Evolutionary conservation across 495 filamentous ascomycete genomes (phyloP).

Genomic region (Annulohypoxylon bovei): DNA sequence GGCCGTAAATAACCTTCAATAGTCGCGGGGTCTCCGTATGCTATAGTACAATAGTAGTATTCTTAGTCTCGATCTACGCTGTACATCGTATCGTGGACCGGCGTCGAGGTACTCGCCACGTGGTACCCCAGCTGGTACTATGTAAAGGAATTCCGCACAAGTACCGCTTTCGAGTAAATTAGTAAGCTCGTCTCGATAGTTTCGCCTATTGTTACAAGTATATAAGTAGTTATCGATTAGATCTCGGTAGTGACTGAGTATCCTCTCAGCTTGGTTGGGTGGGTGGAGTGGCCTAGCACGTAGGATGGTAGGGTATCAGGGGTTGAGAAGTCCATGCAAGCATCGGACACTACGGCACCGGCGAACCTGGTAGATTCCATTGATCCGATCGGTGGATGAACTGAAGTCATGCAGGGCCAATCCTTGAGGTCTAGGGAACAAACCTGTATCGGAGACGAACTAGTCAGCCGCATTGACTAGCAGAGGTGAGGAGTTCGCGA

Average conservation of each 20-base stretch:
- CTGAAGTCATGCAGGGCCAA: constrained; percentile 16
- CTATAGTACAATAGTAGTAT: neutral
- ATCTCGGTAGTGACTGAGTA: constrained; percentile 9
- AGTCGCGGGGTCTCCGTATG: constrained; percentile 5
- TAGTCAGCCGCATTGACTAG: constrained; percentile 34
- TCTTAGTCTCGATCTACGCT: neutral
- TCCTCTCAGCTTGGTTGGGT: neutral
- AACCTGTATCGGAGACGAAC: constrained; percentile 31
- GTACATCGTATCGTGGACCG: neutral
- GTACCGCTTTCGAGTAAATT: neutral
- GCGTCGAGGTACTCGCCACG: neutral
- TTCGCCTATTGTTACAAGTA: neutral
- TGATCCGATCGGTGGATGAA: neutral
- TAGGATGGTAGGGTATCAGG: neutral
- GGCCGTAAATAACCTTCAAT: neutral
- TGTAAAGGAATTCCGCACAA: neutral
- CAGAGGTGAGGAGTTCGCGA: constrained; percentile 6
- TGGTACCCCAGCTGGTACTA: neutral
- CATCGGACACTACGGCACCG: constrained; percentile 6
- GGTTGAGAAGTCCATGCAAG: neutral
- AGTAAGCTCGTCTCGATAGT: neutral
- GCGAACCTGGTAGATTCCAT: neutral
- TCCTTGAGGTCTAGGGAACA: constrained; percentile 25
- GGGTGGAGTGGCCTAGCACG: neutral
- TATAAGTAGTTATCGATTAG: neutral